phyloP scores from a whole-genome alignment of 2,329 filamentous ascomycete species.

The Colletotrichum coccodes region DNA sequence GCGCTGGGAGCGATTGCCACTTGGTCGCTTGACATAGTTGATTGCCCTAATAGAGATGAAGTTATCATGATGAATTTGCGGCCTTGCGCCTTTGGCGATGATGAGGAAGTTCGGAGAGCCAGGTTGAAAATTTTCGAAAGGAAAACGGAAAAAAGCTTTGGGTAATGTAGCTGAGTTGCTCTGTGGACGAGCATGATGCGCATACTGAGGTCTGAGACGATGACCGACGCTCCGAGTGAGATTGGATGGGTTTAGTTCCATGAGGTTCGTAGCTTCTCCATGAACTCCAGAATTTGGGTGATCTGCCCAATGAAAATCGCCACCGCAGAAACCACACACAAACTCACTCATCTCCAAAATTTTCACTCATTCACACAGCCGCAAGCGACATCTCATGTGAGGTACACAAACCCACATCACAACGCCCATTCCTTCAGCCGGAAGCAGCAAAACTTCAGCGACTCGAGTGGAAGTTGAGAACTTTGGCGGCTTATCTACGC shows the following conservation, averaged over 20 bases:
- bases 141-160: no score
- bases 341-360: conserved; percentile 20
- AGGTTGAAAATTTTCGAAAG: neutral
- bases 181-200: neutral
- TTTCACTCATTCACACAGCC: conserved; percentile 7
- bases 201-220: neutral
- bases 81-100: neutral
- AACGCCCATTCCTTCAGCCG: neutral
- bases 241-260: conserved; percentile 6
- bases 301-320: conserved; percentile 27
- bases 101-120: neutral
- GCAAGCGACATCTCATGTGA: conserved; percentile 9
- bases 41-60: conserved; percentile 24
- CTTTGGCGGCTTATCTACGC: neutral
- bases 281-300: conserved; percentile 28
- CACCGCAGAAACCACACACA: conserved; percentile 13
- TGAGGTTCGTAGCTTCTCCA: conserved; percentile 26
- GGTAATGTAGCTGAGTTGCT: no score
- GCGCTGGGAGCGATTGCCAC: neutral
- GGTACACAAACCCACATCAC: neutral
- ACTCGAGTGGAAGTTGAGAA: neutral
- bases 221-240: neutral
- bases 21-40: neutral
- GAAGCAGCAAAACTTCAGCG: neutral
- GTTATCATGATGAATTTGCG: neutral